Base-by-base conservation (phyloP, 1,284 basidiomycete species). In the Xerocomus tenax region DNA sequence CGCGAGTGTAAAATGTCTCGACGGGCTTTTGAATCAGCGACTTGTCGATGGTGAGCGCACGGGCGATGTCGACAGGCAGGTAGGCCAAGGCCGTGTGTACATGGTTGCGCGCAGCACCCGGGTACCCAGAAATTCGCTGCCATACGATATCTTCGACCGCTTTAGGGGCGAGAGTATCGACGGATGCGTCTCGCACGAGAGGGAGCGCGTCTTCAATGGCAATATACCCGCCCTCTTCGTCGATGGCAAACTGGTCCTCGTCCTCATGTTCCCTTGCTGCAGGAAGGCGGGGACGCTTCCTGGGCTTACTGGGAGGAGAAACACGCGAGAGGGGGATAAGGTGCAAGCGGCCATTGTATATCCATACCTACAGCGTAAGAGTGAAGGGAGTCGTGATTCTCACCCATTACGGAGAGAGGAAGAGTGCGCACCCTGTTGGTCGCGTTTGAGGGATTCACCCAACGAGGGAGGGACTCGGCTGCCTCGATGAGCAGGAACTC, bases 401-500 rank as follows among this genome's bases (percentile, higher is more conserved):
- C 63, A 64, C 69, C 63, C 58, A 56, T 51, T 56, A 64, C 50
- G 54, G 57, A 15, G 15, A 30, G 16, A 45, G 58, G 58, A 59
- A 54, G 54, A 55, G 51, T 57, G 74, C 86, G 69, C 70, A 92
- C 91, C 74, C 96, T 83, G 69, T 97, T 95, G 63, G 85, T 81
- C 38, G 91, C 84, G 64, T 94, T 93, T 40, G 84, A 78, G 1
- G 95, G 96, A 10, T 84, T 86, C 40, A 98, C 82, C 96, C 95
- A 98, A 1, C 76, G 71, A 4, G 95, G 94, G 9, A 99, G 72
- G 43, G 74, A 77, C 49, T 98, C 87, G 9, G 96, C 96, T 3
- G 91, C 95, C 70, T 99, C 95, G 56, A 98, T 98, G 53, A 98
- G 77, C 36, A 98, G 69, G 62, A 98, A 97, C 61, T 98, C 91